Conservation (phyloP, 805 yeast species). For the Metschnikowia vanudenii region DNA sequence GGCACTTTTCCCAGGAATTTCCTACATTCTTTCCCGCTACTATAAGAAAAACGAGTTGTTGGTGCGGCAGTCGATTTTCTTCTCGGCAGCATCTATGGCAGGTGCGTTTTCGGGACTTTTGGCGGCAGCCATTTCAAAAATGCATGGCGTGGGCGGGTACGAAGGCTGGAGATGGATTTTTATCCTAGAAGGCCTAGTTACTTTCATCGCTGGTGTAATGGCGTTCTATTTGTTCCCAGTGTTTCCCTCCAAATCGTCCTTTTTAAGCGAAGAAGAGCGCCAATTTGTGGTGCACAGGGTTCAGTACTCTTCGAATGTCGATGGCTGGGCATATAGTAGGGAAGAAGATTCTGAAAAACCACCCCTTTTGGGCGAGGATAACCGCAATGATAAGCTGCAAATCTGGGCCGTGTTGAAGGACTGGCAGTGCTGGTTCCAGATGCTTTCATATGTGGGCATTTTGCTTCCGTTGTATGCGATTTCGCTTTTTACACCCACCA, state of each 20-base stretch:
- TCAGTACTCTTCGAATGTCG: slow-evolving; percentile 8
- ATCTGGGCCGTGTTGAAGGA: slow-evolving; percentile 24
- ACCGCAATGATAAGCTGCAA: slow-evolving; percentile 12
- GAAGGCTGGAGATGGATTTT: slow-evolving; percentile 22
- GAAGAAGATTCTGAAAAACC: slow-evolving; percentile 2
- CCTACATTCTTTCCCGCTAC: slow-evolving; percentile 65
- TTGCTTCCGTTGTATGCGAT: slow-evolving; percentile 36
- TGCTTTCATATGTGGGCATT: slow-evolving; percentile 28
- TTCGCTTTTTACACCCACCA: slow-evolving; percentile 45
- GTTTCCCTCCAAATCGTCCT: slow-evolving; percentile 12
- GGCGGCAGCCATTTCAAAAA: slow-evolving; percentile 60
- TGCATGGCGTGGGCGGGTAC: slow-evolving; percentile 37
- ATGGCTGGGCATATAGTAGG: not conserved
- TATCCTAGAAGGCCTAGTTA: slow-evolving; percentile 18
- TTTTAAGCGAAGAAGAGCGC: slow-evolving; percentile 15
- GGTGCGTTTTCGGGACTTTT: slow-evolving; percentile 79
- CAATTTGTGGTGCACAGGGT: slow-evolving; percentile 15
- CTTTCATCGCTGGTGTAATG: slow-evolving; percentile 8
- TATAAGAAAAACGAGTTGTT: slow-evolving; percentile 66
- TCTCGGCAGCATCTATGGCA: slow-evolving; percentile 68
- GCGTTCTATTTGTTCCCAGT: slow-evolving; percentile 13
- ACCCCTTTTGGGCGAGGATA: slow-evolving; percentile 13
- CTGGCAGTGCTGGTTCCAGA: slow-evolving; percentile 30
- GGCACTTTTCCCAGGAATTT: slow-evolving; percentile 73
- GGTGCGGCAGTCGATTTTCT: slow-evolving; percentile 65